A percentile compares a stretch with the other conserved stretches of the same genome.
These are phyloP conservation scores for Diaporthe longicolla DNA, from an alignment of 2,329 filamentous ascomycete genomes.

Conservation along the genomic window DNA sequence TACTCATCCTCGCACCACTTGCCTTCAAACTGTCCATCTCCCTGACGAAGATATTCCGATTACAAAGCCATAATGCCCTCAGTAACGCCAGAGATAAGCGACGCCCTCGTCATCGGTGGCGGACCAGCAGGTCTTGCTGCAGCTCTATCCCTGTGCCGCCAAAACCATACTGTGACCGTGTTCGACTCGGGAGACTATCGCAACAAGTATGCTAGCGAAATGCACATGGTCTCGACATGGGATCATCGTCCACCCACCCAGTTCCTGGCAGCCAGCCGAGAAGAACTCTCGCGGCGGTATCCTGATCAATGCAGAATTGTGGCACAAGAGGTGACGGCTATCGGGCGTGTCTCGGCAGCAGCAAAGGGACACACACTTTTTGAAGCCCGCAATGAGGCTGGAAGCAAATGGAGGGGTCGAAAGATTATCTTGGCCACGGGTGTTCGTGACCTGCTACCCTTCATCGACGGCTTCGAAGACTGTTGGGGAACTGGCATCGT, in stretches of 20 bases:
- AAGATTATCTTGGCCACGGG: constrained; percentile 1
- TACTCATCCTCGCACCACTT: too few relatives aligned
- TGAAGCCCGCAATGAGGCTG: neutral
- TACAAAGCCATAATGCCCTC: neutral
- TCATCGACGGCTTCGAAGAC: neutral
- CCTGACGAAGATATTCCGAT: too few relatives aligned
- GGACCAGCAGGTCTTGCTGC: constrained; percentile 15
- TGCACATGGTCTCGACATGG: constrained; percentile 19
- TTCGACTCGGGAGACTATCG: constrained; percentile 4
- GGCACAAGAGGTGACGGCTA: neutral
- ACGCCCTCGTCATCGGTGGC: neutral
- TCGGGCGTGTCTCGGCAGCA: neutral
- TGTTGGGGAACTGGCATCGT: neutral
- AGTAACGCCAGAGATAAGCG: neutral
- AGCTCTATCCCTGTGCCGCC: neutral
- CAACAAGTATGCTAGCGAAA: constrained; percentile 10
- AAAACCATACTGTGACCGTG: neutral
- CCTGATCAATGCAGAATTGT: neutral
- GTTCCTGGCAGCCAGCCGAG: neutral
- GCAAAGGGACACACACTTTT: neutral
- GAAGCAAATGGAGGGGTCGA: neutral
- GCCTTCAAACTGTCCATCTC: too few relatives aligned
- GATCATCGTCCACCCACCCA: neutral
- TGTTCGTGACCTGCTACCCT: neutral
- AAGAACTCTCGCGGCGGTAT: neutral